phyloP scores from a whole-genome alignment of 805 yeast genomes.

The Barnettozyma pratensis region DNA sequence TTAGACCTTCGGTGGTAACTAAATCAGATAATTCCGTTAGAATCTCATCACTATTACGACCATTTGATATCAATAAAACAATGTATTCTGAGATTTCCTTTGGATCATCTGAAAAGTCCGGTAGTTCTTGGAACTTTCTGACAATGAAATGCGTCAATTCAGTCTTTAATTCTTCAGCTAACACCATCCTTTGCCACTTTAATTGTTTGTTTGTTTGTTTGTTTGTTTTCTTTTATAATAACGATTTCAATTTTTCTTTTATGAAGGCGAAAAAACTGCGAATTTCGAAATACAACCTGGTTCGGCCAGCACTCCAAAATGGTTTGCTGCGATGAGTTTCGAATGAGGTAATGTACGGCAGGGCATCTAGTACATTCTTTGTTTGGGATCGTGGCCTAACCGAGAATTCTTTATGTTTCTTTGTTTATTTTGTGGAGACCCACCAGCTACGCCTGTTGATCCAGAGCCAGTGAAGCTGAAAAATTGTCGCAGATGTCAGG shows the following conservation, averaged over 20 bases:
- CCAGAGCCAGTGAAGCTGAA: background rate
- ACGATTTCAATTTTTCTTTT: no score
- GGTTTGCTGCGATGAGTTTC: no score
- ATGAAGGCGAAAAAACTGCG: no score
- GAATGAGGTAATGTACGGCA: no score
- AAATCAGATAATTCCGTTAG: conserved; percentile 54
- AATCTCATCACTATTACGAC: conserved; percentile 57
- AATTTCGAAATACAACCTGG: background rate
- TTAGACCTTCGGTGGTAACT: conserved; percentile 57
- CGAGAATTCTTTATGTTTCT: background rate
- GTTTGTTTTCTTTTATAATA: background rate
- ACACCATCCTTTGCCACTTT: conserved; percentile 6
- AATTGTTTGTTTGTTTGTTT: background rate
- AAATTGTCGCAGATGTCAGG: background rate
- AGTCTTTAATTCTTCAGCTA: conserved; percentile 29
- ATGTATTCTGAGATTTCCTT: conserved; percentile 70
- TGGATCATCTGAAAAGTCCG: conserved; percentile 44
- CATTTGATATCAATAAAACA: conserved; percentile 63
- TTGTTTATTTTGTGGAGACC: background rate
- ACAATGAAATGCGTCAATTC: conserved; percentile 41
- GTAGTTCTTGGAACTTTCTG: conserved; percentile 33
- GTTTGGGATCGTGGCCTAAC: background rate
- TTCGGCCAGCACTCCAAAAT: background rate
- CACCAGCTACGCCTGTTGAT: no score
- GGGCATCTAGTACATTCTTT: no score